These are phyloP conservation scores for Prunus fruticosa DNA, from an alignment of 306 rosid genomes.

Conservation along the genomic window DNA sequence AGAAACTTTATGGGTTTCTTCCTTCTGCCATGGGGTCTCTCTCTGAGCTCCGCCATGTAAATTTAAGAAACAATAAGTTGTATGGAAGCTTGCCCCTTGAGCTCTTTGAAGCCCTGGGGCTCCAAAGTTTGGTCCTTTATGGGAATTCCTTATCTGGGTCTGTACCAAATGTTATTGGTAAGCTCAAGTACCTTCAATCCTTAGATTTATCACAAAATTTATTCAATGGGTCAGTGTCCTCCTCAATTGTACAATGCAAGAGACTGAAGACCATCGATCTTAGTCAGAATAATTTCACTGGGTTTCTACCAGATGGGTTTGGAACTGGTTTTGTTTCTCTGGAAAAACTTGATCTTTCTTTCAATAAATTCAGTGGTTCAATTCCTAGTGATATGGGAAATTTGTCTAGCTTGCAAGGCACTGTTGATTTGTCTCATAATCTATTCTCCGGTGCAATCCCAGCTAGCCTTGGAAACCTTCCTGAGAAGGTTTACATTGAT, in stretches of 20 bases:
- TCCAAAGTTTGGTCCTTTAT: constrained; percentile 90
- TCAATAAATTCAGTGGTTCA: constrained; percentile 69
- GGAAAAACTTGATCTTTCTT: constrained; percentile 72
- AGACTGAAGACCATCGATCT: constrained; percentile 70
- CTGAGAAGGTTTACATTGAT: constrained; percentile 98
- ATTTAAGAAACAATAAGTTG: constrained; percentile 76
- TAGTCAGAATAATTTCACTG: constrained; percentile 73
- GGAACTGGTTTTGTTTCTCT: constrained; percentile 57
- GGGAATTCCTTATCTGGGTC: constrained; percentile 91
- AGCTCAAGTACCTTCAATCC: constrained; percentile 74
- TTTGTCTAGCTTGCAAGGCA: constrained; percentile 77
- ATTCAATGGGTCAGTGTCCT: constrained; percentile 75
- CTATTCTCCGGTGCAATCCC: constrained; percentile 79
- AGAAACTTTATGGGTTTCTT: constrained; percentile 74
- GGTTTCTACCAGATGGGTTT: constrained; percentile 62
- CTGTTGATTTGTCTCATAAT: constrained; percentile 92
- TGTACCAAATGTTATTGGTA: constrained; percentile 70
- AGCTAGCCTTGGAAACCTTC: constrained; percentile 81
- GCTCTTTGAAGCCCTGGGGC: constrained; percentile 71
- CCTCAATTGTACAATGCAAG: constrained; percentile 58
- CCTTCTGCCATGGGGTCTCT: constrained; percentile 75
- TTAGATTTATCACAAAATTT: constrained; percentile 83
- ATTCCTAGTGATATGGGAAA: constrained; percentile 83
- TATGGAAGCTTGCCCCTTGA: constrained; percentile 62
- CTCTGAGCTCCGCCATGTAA: constrained; percentile 76